Conservation (phyloP, 2,329 filamentous ascomycete genomes). For the Zalaria obscura region DNA sequence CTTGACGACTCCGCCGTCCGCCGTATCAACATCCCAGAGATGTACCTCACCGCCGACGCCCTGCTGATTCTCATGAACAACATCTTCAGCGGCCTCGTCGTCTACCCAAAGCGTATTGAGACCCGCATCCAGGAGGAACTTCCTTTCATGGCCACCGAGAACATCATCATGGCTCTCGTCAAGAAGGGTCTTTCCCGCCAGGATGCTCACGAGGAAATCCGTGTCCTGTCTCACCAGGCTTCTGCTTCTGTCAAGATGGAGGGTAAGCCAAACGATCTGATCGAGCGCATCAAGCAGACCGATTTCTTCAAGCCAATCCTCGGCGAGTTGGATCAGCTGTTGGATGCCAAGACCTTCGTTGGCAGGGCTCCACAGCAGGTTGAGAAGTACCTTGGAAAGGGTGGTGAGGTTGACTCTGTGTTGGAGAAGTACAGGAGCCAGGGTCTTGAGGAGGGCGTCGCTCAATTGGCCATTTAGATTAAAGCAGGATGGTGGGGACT, state of each 20-base stretch:
- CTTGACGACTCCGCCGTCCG: constrained; percentile 65
- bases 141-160: constrained; percentile 69
- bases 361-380: constrained; percentile 25
- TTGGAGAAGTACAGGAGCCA: constrained; percentile 16
- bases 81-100: constrained; percentile 58
- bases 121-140: constrained; percentile 59
- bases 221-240: constrained; percentile 64
- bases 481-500: no score
- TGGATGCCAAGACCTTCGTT: constrained; percentile 22
- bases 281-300: constrained; percentile 58
- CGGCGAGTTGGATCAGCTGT: constrained; percentile 19
- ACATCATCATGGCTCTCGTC: constrained; percentile 66
- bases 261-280: constrained; percentile 66
- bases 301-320: constrained; percentile 52
- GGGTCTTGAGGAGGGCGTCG: constrained; percentile 4
- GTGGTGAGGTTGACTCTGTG: constrained; percentile 19
- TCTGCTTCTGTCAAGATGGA: constrained; percentile 55
- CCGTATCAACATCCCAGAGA: constrained; percentile 35
- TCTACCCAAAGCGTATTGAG: constrained; percentile 63
- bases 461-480: no score
- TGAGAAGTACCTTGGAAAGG: constrained; percentile 19
- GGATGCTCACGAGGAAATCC: constrained; percentile 77
- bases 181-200: constrained; percentile 59
- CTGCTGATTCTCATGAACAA: constrained; percentile 38
- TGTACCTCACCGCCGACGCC: constrained; percentile 35